A percentile compares a stretch with the other conserved stretches of the same genome.
These are phyloP conservation scores for Tuber aestivum DNA, from an alignment of 495 filamentous ascomycete species.

Conservation along the genomic window DNA sequence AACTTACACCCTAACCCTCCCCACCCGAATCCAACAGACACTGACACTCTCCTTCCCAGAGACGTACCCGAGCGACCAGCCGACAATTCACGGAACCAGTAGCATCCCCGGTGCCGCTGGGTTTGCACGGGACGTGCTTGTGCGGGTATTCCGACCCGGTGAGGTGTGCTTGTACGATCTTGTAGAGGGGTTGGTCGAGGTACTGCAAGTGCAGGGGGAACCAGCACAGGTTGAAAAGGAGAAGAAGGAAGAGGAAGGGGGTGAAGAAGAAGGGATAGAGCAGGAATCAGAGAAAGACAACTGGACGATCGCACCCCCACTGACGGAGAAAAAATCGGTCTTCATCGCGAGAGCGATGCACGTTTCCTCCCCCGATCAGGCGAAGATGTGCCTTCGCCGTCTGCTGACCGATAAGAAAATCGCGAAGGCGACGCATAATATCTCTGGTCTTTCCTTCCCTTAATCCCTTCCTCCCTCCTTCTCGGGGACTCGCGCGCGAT, in stretches of 20 bases:
- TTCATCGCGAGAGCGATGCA: conserved; percentile 71
- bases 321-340: conserved; percentile 78
- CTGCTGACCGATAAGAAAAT: conserved; percentile 77
- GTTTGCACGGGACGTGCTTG: conserved; percentile 60
- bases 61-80: conserved; percentile 66
- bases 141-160: conserved; percentile 61
- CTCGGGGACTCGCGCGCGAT: neutral
- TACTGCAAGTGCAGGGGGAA: conserved; percentile 22
- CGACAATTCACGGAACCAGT: conserved; percentile 53
- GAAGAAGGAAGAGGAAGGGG: conserved; percentile 23
- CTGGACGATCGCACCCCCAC: conserved; percentile 65
- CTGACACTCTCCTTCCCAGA: conserved; percentile 63
- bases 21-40: conserved; percentile 47
- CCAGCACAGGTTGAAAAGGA: conserved; percentile 9
- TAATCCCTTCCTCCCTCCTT: too few relatives aligned
- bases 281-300: conserved; percentile 31
- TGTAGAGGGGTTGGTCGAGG: conserved; percentile 56
- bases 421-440: conserved; percentile 85
- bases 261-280: conserved; percentile 20
- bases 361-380: conserved; percentile 63
- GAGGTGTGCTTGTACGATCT: conserved; percentile 84
- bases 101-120: conserved; percentile 51
- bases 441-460: conserved; percentile 49
- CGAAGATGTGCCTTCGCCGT: conserved; percentile 61
- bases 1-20: conserved; percentile 49